A percentile compares a stretch with the other conserved stretches of the same genome.
Conservation (phyloP, 2,329 filamentous ascomycete genomes). For the Sporothrix schenckii region DNA sequence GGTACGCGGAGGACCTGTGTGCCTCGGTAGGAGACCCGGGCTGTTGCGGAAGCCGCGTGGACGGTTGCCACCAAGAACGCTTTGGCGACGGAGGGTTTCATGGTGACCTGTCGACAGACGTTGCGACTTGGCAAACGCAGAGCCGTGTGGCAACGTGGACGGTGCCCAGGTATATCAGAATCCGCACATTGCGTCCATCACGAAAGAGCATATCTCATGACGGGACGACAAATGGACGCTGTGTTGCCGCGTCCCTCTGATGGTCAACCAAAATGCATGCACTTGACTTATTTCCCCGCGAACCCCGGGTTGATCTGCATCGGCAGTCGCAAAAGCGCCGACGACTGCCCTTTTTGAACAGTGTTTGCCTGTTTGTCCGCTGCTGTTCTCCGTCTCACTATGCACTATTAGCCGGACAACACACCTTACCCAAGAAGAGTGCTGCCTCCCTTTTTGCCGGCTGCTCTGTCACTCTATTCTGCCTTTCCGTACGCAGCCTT, state of each 20-base stretch:
- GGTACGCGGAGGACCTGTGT: slow-evolving; percentile 51
- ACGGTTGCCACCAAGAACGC: background rate
- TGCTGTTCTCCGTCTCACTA: background rate
- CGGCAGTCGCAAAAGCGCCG: slow-evolving; percentile 2
- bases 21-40: slow-evolving; percentile 44
- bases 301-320: background rate
- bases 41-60: background rate
- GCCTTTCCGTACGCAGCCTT: background rate
- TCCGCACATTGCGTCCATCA: background rate
- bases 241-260: background rate
- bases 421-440: background rate
- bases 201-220: background rate
- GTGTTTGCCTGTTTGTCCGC: background rate
- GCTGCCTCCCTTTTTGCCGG: slow-evolving; percentile 1
- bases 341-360: background rate
- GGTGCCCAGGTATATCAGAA: background rate
- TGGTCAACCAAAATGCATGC: background rate
- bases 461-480: background rate
- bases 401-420: background rate
- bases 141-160: no score
- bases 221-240: background rate
- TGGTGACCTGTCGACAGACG: background rate
- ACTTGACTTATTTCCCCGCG: background rate
- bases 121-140: background rate
- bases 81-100: background rate